phyloP scores from a whole-genome alignment of 2,329 filamentous ascomycete genomes.

The Sphaerulina vaccinii region DNA sequence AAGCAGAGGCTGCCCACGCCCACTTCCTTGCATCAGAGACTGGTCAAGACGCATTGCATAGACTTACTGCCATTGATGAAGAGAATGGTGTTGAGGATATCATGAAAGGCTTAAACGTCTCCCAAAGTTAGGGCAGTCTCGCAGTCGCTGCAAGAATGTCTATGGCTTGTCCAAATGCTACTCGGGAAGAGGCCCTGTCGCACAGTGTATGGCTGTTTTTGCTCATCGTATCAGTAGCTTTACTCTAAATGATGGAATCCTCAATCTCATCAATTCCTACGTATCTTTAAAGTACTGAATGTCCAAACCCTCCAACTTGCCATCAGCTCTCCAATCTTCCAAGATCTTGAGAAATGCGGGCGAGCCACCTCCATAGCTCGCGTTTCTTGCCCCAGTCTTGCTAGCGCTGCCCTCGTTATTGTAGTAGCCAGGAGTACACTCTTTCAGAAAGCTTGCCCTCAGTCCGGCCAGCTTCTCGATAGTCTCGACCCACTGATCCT shows the following conservation, averaged over 20 bases:
- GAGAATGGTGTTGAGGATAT: slow-evolving; percentile 1
- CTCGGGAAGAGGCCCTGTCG: too few relatives aligned
- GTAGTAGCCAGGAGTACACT: slow-evolving; percentile 56
- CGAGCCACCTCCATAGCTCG: slow-evolving; percentile 23
- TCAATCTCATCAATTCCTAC: slow-evolving; percentile 1
- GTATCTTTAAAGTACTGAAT: slow-evolving; percentile 20
- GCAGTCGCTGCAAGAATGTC: not conserved
- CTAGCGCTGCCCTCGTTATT: slow-evolving; percentile 45
- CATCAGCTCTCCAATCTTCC: slow-evolving; percentile 22
- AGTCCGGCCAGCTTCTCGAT: slow-evolving; percentile 44
- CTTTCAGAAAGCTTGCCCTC: slow-evolving; percentile 40
- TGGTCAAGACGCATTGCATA: not conserved
- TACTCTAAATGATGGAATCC: too few relatives aligned
- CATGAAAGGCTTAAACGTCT: slow-evolving; percentile 1
- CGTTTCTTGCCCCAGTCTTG: slow-evolving; percentile 18
- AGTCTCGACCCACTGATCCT: slow-evolving; percentile 48
- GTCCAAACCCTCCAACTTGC: slow-evolving; percentile 24
- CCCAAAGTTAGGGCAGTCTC: not conserved
- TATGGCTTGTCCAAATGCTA: too few relatives aligned
- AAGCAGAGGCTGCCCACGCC: slow-evolving; percentile 3
- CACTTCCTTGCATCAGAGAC: not conserved
- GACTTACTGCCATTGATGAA: not conserved
- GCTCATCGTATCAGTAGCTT: too few relatives aligned
- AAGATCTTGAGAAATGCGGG: slow-evolving; percentile 26
- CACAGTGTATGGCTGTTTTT: too few relatives aligned